Conservation (phyloP, 2,329 filamentous ascomycete species). For the Hypoxylon sp. region DNA sequence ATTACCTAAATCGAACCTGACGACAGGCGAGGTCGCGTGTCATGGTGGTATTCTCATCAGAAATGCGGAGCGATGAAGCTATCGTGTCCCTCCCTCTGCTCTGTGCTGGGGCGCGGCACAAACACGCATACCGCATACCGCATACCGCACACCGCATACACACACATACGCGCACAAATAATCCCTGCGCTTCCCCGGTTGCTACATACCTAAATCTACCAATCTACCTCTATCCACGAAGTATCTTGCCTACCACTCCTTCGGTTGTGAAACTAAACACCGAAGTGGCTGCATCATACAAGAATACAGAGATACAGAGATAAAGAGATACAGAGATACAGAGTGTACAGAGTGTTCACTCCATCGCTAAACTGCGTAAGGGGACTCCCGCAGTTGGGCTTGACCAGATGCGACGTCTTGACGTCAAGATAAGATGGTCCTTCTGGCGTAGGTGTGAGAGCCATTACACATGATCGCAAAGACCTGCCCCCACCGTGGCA, state of each 20-base stretch:
- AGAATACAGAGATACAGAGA: neutral
- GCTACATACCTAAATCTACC: neutral
- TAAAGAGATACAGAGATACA: too few relatives aligned
- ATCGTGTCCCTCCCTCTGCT: constrained; percentile 1
- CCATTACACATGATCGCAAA: constrained; percentile 38
- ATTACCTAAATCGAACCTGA: constrained; percentile 25
- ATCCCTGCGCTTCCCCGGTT: neutral
- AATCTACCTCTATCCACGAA: neutral
- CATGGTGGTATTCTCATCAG: constrained; percentile 10
- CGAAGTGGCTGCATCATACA: constrained; percentile 9
- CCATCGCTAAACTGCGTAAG: neutral
- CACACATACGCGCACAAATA: neutral
- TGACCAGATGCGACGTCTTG: constrained; percentile 22
- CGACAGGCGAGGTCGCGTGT: constrained; percentile 26
- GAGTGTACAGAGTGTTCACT: neutral
- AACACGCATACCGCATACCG: neutral
- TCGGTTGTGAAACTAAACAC: constrained; percentile 10
- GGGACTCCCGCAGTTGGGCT: neutral
- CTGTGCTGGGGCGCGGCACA: neutral
- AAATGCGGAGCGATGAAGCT: constrained; percentile 4
- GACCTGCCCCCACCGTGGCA: constrained; percentile 29
- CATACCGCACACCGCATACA: neutral
- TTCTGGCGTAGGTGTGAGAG: constrained; percentile 17
- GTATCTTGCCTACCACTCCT: neutral
- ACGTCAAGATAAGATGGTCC: constrained; percentile 30